Percentiles rank a stretch among this genome's conserved stretches.
Conservation (phyloP, 768 basidiomycete genomes). For the Russula olivacea region DNA sequence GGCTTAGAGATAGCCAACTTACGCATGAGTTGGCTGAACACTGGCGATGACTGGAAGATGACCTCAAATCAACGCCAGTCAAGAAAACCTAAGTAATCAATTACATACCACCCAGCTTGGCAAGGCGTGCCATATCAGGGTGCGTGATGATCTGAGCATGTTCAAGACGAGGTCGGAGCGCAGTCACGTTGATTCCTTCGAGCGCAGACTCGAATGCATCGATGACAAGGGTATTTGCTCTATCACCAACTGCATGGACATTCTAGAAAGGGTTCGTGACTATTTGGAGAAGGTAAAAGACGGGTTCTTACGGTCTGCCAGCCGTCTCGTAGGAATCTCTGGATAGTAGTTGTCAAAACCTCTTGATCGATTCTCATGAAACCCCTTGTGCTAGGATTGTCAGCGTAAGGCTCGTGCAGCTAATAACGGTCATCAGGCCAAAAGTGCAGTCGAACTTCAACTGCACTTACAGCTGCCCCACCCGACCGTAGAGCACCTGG, state of each 20-base stretch:
- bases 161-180: conserved; percentile 74
- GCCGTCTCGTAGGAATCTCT: conserved; percentile 66
- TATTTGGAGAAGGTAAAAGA: background rate
- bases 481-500: conserved; percentile 82
- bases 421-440: conserved; percentile 29
- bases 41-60: conserved; percentile 69
- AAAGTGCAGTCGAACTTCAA: background rate
- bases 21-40: conserved; percentile 87
- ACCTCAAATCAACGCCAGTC: background rate
- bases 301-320: conserved; percentile 77
- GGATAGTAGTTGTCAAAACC: conserved; percentile 55
- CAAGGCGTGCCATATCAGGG: conserved; percentile 71
- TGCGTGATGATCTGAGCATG: conserved; percentile 84
- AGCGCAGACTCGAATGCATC: conserved; percentile 75
- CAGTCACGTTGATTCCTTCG: conserved; percentile 52
- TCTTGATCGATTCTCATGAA: conserved; percentile 68
- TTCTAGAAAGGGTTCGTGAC: conserved; percentile 45
- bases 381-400: conserved; percentile 69
- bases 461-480: conserved; percentile 67
- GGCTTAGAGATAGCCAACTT: conserved; percentile 31
- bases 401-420: conserved; percentile 78
- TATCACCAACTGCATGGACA: conserved; percentile 82
- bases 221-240: conserved; percentile 77
- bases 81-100: background rate
- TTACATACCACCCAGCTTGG: conserved; percentile 66